Base-by-base conservation (phyloP, 2,329 filamentous ascomycete genomes). In the Hypoxylon sp. region DNA sequence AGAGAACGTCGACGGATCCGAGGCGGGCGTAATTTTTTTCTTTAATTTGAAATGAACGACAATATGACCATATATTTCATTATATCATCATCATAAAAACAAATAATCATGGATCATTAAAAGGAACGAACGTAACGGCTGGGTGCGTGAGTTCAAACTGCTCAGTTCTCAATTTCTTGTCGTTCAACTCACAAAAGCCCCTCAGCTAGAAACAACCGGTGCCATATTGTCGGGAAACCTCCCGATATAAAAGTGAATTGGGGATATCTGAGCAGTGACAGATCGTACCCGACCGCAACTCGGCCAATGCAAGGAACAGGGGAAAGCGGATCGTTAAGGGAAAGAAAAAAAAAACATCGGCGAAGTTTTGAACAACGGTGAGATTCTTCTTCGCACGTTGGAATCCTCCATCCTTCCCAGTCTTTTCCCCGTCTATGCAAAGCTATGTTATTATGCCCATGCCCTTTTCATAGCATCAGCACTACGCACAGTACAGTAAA, bases 401-500 rank as follows among this genome's bases (percentile, higher is more conserved):
- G 51, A 44, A 55, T 55, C 47, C 51, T 52, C 43, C 46, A 55
- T 51, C 40, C 47, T 45, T 51, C 38, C 41, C 41, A 45, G 21
- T 13, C 23, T 17, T 42, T 42, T 34, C 20, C 15, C 30, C 4
- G 25, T 19, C 26, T 12, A 29, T 42, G 5, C 25, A n/a, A n/a
- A n/a, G n/a, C n/a, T 37, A 12, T 17, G 4, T 15, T 15, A 27
- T 23, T 16, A n/a, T n/a, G n/a, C n/a, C n/a, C n/a, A n/a, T n/a
- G n/a, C n/a, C n/a, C n/a, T 19, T 55, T 51, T 58, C 51, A 55
- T 51, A 58, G 55, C 55, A 55, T 58, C 51, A 55, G 52, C 51
- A 51, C 55, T 48, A 55, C 51, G 51, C 47, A 58, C 51, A 32
- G 55, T 55, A 57, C 50, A 45, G 30, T 43, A 43, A 25, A 36